Evolutionary conservation across 2,329 filamentous ascomycete species (phyloP), one percentile per base, ranked within the genome.

Genomic region (Aureobasidium subglaciale): DNA sequence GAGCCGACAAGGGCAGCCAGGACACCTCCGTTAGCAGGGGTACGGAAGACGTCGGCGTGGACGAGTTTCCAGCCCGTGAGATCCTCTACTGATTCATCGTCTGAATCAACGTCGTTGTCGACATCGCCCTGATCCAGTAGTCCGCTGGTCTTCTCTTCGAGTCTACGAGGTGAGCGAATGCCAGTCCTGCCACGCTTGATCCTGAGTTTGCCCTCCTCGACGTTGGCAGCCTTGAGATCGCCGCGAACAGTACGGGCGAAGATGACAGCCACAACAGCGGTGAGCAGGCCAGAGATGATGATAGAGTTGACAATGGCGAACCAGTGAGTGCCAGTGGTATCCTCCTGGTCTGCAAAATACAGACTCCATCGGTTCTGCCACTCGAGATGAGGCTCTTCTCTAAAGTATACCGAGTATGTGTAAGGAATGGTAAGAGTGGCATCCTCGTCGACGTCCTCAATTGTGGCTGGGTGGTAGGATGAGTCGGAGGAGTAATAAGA

Each of bases 381-480:
- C 60, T 93, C 88, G 49, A 95, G 76, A 18, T 79, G 82, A 38
- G 85, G 81, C 59, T 95, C 88, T 68, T 95, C 87, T 50, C 88
- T 84, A 73, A 90, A 96, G 71, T 93, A 95, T 13, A 95, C 86
- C 3, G 89, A 92, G 71, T 95, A 96, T 0, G 88, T 88, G 70
- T 91, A 95, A 0, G 90, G 88, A 50, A 95, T 85, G 2, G 79
- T 83, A 48, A 93, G 70, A 2, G 76, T 88, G 13, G 82, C 81
- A 24, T 79, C 80, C 57, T 87, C 84, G 38, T 85, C 80, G 22
- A 79, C 74, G 49, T 84, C 81, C 18, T 64, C 59, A 38, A 76
- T 73, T 32, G 35, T 77, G 74, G 56, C 81, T 74, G 78, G 80
- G 25, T 80, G 71, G 66, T 85, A 84, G 1, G 82, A 83, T 0